Base-by-base conservation (phyloP, 208 protist genomes). In the Crithidia acanthocephali region DNA sequence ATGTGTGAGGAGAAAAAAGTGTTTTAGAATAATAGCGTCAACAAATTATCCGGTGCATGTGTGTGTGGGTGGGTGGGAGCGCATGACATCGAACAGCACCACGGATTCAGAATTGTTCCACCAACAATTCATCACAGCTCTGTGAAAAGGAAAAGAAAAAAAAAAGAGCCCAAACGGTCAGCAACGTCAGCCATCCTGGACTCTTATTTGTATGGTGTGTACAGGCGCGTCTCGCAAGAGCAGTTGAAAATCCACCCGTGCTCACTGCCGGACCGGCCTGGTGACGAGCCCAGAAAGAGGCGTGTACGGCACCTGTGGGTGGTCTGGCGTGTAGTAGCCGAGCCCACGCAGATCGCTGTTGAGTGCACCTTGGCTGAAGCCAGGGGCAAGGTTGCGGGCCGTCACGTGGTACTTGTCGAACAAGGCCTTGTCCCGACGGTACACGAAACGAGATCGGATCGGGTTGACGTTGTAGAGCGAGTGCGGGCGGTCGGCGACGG, bases 331-430 rank as follows among this genome's bases (percentile, higher is more conserved):
- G 79, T 95, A 95, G 57, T 88, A 86, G 25, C 92, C 92, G 18
- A 97, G 80, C 7, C 83, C 92, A 16, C 92, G 89, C 63, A 87
- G 74, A 65, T 97, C 92, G 56, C 85, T 90, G 18, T 64, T 63
- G 32, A 97, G 64, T 0, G 84, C 84, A 37, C 89, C 92, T 50
- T 85, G 84, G 59, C 88, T 93, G 66, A 97, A 97, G 42, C 92
- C 92, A 7, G 87, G 89, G 6, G 89, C 85, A 1, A 94, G 58
- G 52, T 97, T 75, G 27, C 92, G 87, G n/a, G 86, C 89, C 4
- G 81, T 84, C 2, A 83, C 78, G 72, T 95, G 92, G 66, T 91
- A 95, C 77, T 90, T 93, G 71, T 97, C 92, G 72, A 95, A 97
- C 20, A 97, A 53, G 23, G 92, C 86, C 77, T 88, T 90, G 74